These are phyloP conservation scores for Metarhizium brunneum DNA, from an alignment of 2,329 filamentous ascomycete genomes.

Conservation along the genomic window DNA sequence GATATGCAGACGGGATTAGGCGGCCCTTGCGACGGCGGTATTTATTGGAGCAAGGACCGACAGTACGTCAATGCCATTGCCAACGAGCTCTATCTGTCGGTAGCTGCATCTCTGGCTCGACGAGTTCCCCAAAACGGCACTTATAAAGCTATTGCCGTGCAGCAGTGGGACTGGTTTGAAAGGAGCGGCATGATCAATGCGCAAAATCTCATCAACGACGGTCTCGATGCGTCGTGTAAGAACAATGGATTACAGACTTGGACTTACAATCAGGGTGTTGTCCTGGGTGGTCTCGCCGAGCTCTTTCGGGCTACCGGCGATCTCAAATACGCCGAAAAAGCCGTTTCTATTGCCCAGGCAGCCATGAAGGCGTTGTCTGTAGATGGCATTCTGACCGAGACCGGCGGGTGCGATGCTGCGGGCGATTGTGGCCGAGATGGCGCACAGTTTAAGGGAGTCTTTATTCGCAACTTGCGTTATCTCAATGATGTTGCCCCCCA, in stretches of 20 bases:
- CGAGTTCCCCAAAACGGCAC: slow-evolving; percentile 28
- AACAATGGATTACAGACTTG: slow-evolving; percentile 43
- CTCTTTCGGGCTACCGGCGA: slow-evolving; percentile 36
- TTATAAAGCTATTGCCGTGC: slow-evolving; percentile 39
- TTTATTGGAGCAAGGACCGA: slow-evolving; percentile 46
- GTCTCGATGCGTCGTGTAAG: slow-evolving; percentile 35
- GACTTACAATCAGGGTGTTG: slow-evolving; percentile 50
- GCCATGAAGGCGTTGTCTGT: slow-evolving; percentile 34
- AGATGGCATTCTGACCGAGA: slow-evolving; percentile 36
- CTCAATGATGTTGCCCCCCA: slow-evolving; percentile 43
- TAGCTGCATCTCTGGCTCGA: slow-evolving; percentile 44
- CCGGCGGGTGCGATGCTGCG: slow-evolving; percentile 24
- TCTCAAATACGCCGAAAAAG: slow-evolving; percentile 29
- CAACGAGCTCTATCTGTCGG: slow-evolving; percentile 48
- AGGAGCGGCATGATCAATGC: slow-evolving; percentile 41
- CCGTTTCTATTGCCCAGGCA: slow-evolving; percentile 40
- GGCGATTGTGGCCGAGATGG: slow-evolving; percentile 37
- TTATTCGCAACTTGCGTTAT: slow-evolving; percentile 53
- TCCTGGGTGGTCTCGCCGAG: slow-evolving; percentile 46
- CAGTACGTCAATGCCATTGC: slow-evolving; percentile 45
- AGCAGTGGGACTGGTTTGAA: slow-evolving; percentile 45
- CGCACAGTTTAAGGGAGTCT: slow-evolving; percentile 65
- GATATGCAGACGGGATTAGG: slow-evolving; percentile 42
- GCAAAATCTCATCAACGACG: slow-evolving; percentile 43
- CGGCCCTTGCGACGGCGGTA: slow-evolving; percentile 41